These are phyloP conservation scores for Juglanconis oblonga DNA, from an alignment of 2,329 filamentous ascomycete genomes.

Conservation along the genomic window DNA sequence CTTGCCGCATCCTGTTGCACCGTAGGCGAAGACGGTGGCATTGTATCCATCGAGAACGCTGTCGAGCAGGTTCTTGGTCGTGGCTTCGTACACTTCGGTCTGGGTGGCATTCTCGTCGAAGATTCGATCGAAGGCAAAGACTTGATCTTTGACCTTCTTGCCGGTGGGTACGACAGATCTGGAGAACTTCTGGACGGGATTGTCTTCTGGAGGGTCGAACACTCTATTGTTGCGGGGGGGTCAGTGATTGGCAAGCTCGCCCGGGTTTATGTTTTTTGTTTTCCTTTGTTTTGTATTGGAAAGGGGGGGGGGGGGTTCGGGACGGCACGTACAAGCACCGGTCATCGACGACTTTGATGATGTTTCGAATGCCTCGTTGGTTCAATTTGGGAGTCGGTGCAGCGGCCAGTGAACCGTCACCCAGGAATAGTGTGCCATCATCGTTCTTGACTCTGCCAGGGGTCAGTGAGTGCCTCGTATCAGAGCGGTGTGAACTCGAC, in stretches of 20 bases:
- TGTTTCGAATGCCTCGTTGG: conserved; percentile 81
- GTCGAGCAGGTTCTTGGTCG: conserved; percentile 84
- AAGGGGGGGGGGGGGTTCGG: background rate
- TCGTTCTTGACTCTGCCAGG: conserved; percentile 60
- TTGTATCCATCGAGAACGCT: conserved; percentile 97
- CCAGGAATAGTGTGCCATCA: conserved; percentile 88
- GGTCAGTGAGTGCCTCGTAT: conserved; percentile 1
- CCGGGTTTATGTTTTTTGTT: no score
- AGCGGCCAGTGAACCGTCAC: conserved; percentile 90
- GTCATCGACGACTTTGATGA: conserved; percentile 96
- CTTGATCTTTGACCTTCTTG: conserved; percentile 95
- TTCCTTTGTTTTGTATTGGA: background rate
- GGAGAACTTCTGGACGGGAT: conserved; percentile 82
- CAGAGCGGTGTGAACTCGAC: background rate
- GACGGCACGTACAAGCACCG: conserved; percentile 75
- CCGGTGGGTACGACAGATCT: conserved; percentile 76
- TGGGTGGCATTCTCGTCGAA: conserved; percentile 96
- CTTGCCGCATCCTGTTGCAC: conserved; percentile 96
- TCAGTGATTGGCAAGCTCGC: conserved; percentile 1
- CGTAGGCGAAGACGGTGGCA: conserved; percentile 97
- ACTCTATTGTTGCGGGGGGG: conserved; percentile 56
- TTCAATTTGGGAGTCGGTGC: conserved; percentile 80
- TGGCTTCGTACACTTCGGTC: conserved; percentile 91
- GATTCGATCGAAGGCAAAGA: conserved; percentile 93
- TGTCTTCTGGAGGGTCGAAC: conserved; percentile 96